Conservation (phyloP, 768 basidiomycete species). For the Tulasnella sp. region DNA sequence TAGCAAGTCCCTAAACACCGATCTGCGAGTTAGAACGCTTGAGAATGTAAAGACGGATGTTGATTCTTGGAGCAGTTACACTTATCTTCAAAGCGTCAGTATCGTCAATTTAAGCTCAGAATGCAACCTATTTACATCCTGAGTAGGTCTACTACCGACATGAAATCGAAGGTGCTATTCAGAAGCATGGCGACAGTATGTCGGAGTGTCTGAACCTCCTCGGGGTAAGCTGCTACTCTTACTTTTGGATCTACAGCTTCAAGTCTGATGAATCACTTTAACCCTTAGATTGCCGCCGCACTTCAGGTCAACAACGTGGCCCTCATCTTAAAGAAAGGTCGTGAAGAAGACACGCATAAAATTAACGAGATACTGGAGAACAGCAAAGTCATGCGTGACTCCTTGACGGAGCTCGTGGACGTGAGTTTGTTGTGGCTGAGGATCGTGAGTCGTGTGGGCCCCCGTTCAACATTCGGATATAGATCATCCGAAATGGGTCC, state of each 20-base stretch:
- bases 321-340: not conserved
- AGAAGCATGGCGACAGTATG: not conserved
- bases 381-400: not conserved
- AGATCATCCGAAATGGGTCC: not conserved
- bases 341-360: not conserved
- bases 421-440: not conserved
- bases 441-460: not conserved
- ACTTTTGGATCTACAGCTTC: too few relatives aligned
- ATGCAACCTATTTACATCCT: not conserved
- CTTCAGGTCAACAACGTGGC: not conserved
- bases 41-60: not conserved
- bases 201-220: not conserved
- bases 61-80: not conserved
- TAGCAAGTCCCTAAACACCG: not conserved
- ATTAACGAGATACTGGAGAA: not conserved
- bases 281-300: not conserved
- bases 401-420: not conserved
- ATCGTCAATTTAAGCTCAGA: not conserved
- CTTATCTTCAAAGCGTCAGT: not conserved
- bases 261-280: constrained; percentile 15
- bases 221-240: not conserved
- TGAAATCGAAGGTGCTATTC: not conserved
- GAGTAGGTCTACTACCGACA: not conserved
- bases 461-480: not conserved
- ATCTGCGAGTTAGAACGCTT: not conserved